phyloP scores from a whole-genome alignment of 768 basidiomycete genomes.

The Ramaria rubella region DNA sequence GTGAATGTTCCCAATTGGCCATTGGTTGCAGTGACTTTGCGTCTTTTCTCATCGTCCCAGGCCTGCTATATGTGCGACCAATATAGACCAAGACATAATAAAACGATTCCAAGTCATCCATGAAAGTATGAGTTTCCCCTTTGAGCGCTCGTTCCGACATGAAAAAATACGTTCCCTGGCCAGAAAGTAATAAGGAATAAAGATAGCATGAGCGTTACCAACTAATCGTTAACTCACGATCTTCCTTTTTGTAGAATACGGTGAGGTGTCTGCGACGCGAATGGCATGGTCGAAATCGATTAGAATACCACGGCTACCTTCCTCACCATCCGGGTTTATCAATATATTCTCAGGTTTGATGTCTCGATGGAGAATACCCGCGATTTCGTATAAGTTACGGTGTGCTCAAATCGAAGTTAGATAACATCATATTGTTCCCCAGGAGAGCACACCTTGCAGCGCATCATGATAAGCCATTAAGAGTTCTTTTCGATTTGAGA shows the following conservation, averaged over 20 bases:
- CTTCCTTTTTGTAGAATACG: neutral
- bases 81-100: too few relatives aligned
- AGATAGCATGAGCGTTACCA: neutral
- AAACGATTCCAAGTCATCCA: too few relatives aligned
- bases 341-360: conserved; percentile 46
- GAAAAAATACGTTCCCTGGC: neutral
- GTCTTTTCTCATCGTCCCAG: too few relatives aligned
- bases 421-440: neutral
- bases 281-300: too few relatives aligned
- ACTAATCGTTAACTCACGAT: neutral
- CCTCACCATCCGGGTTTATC: too few relatives aligned
- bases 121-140: neutral
- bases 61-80: too few relatives aligned
- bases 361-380: conserved; percentile 42
- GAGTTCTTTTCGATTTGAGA: neutral
- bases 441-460: neutral
- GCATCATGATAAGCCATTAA: neutral
- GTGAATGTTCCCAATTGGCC: too few relatives aligned
- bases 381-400: neutral
- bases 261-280: too few relatives aligned
- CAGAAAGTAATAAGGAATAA: neutral
- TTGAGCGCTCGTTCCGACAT: neutral
- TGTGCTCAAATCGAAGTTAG: neutral
- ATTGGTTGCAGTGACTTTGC: too few relatives aligned
- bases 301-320: too few relatives aligned